Base-by-base conservation (phyloP, 1,139 yeast genomes). In the Hyphopichia khmerensis region DNA sequence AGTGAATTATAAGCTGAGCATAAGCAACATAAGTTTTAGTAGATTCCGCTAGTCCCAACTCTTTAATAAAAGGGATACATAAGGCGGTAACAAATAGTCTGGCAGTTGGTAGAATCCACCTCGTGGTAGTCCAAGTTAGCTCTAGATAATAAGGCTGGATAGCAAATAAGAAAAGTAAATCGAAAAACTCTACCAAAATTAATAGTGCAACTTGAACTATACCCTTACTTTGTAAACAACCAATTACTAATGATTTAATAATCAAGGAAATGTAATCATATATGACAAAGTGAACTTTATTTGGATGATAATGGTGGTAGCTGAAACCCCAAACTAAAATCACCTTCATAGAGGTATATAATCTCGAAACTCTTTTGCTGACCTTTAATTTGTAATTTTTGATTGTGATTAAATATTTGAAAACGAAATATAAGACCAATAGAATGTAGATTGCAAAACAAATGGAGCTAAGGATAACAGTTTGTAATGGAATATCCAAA, bases 341-440 rank as follows among this genome's bases (percentile, higher is more conserved):
- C 2, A 71, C 61, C 44, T 64, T 71, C 42, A 77, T 64, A 2
- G 80, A 76, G 1, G 80, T 71, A 51, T 78, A 79, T 4, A 79
- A 52, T 45, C 60, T 60, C 9, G 64, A 49, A n/a, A 67, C 53
- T 14, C 59, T 60, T n/a, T 53, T 50, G 42, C 49, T 66, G 19
- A 46, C 43, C 8, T 36, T 40, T 2, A 59, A 16, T 18, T 49
- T 48, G 19, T 67, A 33, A 8, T 17, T n/a, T 13, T 27, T 24
- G 35, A 43, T 14, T 1, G 62, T 42, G 14, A 64, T 42, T 21
- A 72, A 49, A 40, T 62, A 72, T 33, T 57, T 55, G 45, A 64
- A 55, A 2, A 63, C 51, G 47, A 77, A 77, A 47, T 50, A 72
- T 0, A 55, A 38, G 1, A 57, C 57, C 13, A 65, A 43, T 0